A percentile compares a stretch with the other conserved stretches of the same genome.
These are phyloP conservation scores for Piloderma croceum DNA, from an alignment of 768 basidiomycete genomes.

Conservation along the genomic window DNA sequence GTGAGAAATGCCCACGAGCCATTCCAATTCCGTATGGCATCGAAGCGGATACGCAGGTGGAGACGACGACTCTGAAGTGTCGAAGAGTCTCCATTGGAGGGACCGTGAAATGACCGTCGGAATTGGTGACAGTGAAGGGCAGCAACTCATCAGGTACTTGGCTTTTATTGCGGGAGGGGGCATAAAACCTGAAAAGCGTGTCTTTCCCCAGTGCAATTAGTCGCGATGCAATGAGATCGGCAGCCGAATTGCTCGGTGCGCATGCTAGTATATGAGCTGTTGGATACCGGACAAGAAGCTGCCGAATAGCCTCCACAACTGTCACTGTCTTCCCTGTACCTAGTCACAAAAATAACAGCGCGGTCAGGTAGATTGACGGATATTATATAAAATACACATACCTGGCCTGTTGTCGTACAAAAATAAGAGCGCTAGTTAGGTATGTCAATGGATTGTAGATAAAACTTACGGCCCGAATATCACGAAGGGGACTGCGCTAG, in stretches of 20 bases:
- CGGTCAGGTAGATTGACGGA: too few relatives aligned
- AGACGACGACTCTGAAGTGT: constrained; percentile 48
- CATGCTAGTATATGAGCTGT: constrained; percentile 51
- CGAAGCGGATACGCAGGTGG: constrained; percentile 52
- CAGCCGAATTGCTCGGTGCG: constrained; percentile 65
- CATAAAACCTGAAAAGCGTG: constrained; percentile 49
- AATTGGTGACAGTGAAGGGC: constrained; percentile 26
- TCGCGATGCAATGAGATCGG: constrained; percentile 48
- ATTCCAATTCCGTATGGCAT: constrained; percentile 45
- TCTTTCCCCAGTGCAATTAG: constrained; percentile 30
- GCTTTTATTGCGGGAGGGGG: constrained; percentile 36
- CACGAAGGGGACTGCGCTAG: constrained; percentile 50
- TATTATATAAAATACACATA: too few relatives aligned
- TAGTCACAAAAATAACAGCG: too few relatives aligned
- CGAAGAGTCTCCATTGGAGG: constrained; percentile 35
- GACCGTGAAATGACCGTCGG: constrained; percentile 31
- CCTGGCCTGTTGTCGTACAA: too few relatives aligned
- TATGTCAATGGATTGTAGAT: not conserved
- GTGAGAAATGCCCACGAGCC: constrained; percentile 48
- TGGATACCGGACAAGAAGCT: constrained; percentile 40
- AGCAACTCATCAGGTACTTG: constrained; percentile 34
- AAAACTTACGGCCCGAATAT: constrained; percentile 58
- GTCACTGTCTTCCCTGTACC: constrained; percentile 69
- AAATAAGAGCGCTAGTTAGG: too few relatives aligned
- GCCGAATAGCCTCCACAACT: constrained; percentile 55